Evolutionary conservation across 2,329 filamentous ascomycete species (phyloP), one percentile per base, ranked within the genome.

Genomic region (Claviceps digitariae): DNA sequence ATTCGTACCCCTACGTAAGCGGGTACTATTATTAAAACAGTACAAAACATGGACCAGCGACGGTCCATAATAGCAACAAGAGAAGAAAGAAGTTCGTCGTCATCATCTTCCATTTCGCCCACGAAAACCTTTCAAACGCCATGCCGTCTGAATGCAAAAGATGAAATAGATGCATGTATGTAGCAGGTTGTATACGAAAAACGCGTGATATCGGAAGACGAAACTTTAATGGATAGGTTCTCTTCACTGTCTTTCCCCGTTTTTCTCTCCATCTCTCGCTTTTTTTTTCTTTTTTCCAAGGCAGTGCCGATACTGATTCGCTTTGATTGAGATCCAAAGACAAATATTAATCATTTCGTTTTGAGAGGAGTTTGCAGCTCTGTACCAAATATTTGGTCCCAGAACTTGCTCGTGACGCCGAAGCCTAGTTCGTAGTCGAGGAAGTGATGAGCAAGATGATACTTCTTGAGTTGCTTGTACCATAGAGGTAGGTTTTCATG

Each of bases 341-440:
- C 10, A 20, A n/a, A 40, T n/a, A 9, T 44, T 25, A n/a, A 47
- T 61, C 59, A 70, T 50, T 64, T 63, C 6, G 63, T 64, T 63
- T 67, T 66, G 50, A 68, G 66, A 29, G 59, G 55, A n/a, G 66
- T 60, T 40, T 64, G 55, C 48, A 98, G 75, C 71, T 95, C 85
- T 1, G 93, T 98, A 59, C 90, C 89, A 66, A 98, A 98, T 7
- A 98, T 72, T 50, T 73, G 74, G 68, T 98, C 93, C 93, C 93
- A 98, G 76, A 98, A 95, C 59, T 84, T 83, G 75, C 86, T 96
- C 34, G 91, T 96, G 51, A 98, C 91, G 54, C 93, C 93, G 62
- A 97, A 98, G 51, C 93, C 93, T 59, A 95, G 91, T 70, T 98
- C 87, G 67, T 94, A 98, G 68, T 98, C 93, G 57, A 93, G 88